These are phyloP conservation scores for Epichloe hybrida DNA, from an alignment of 2,329 filamentous ascomycete species.

Conservation along the genomic window DNA sequence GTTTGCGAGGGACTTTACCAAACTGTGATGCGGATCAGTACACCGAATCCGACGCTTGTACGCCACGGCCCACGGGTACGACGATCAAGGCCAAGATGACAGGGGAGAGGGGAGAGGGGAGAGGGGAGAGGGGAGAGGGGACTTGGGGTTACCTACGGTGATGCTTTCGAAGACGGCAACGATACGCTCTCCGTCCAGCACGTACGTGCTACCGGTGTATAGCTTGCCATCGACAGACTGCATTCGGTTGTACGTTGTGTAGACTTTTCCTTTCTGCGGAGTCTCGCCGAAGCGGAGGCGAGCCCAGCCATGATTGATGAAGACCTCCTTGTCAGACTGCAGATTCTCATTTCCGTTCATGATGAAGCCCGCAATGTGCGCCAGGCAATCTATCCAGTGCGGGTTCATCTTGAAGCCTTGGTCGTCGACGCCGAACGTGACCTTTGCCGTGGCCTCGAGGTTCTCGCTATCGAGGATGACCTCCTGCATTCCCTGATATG, in stretches of 20 bases:
- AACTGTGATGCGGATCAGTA: background rate
- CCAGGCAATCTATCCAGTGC: conserved; percentile 45
- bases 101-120: too few species aligned
- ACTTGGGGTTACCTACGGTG: conserved; percentile 13
- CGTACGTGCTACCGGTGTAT: conserved; percentile 36
- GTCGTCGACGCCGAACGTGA: conserved; percentile 38
- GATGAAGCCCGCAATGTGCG: conserved; percentile 47
- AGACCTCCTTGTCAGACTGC: conserved; percentile 21
- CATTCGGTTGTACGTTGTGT: conserved; percentile 44
- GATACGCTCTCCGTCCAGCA: conserved; percentile 38
- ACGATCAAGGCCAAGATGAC: too few species aligned
- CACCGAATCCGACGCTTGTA: background rate
- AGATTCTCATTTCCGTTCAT: conserved; percentile 26
- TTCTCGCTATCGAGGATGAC: conserved; percentile 27
- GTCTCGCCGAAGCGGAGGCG: conserved; percentile 12
- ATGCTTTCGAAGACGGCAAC: conserved; percentile 39
- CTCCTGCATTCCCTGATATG: conserved; percentile 44
- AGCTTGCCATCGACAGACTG: conserved; percentile 33
- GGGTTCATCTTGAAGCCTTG: background rate
- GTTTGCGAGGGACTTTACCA: too few species aligned
- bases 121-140: too few species aligned
- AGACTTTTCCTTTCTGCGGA: conserved; percentile 11
- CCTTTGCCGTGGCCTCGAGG: conserved; percentile 22
- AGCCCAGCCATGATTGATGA: conserved; percentile 47
- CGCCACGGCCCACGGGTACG: background rate